Evolutionary conservation across 371 early-diverging fungal genomes (phyloP).

Genomic region (Mortierella sp.): DNA sequence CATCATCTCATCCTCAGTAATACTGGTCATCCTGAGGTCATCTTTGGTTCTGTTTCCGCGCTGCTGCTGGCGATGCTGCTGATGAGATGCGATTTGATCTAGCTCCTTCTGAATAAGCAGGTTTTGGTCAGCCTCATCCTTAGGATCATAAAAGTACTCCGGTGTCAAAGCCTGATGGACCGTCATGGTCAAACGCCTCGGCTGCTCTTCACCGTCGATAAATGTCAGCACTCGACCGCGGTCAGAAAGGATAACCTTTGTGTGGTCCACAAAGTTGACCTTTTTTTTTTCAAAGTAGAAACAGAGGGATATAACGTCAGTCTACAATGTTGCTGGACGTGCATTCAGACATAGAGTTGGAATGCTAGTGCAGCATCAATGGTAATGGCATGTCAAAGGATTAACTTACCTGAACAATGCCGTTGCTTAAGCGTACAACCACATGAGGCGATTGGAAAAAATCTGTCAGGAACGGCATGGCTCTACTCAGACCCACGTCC

Average conservation of each 20-base stretch:
- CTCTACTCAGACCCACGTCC: slow-evolving; percentile 16
- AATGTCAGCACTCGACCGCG: slow-evolving; percentile 35
- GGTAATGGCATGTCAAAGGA: background rate
- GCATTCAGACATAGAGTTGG: too few species aligned
- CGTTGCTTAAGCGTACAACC: slow-evolving; percentile 39
- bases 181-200: slow-evolving; percentile 37
- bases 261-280: slow-evolving; percentile 52
- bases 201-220: slow-evolving; percentile 22
- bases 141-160: slow-evolving; percentile 33
- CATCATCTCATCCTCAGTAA: background rate
- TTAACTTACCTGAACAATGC: slow-evolving; percentile 37
- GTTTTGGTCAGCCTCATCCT: slow-evolving; percentile 20
- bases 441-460: slow-evolving; percentile 28
- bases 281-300: too few species aligned
- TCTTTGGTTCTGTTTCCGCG: too few species aligned
- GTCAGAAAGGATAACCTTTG: slow-evolving; percentile 35
- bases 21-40: background rate
- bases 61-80: background rate
- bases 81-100: slow-evolving; percentile 7
- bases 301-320: background rate
- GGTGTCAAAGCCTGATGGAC: slow-evolving; percentile 30
- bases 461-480: slow-evolving; percentile 43
- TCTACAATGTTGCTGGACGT: background rate
- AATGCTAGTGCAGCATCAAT: background rate
- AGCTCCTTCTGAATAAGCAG: slow-evolving; percentile 13